Base-by-base conservation (phyloP, 352 stramenopile genomes). In the Pythium sukuiense region DNA sequence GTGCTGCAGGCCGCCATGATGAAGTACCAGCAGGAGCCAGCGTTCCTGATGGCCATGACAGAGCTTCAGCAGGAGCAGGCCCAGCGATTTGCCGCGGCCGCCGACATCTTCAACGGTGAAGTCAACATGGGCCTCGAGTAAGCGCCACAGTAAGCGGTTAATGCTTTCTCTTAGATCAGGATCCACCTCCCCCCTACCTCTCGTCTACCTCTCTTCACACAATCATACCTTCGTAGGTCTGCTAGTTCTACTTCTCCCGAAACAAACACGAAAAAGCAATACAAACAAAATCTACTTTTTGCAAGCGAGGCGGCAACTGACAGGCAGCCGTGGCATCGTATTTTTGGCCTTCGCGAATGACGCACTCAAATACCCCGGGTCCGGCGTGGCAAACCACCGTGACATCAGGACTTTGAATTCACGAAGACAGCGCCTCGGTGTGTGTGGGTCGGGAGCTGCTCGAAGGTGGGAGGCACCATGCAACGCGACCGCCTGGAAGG, bases 1-100 rank as follows among this genome's bases (percentile, higher is more conserved):
- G 85, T 95, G 59, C 73, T 95, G 24, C 87, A 95, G 74, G 87
- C 87, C 16, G 87, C 85, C n/a, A 95, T 95, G 87, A 95, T 95
- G 87, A 92, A 92, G 75, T 95, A 95, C 77, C 87, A 95, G 76
- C 87, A 95, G 74, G 87, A 95, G 69, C 80, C 87, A 48, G 79
- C 84, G 32, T 95, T 95, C 73, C 69, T 95, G 57, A 92, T 89
- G 79, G 76, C 83, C 62, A 93, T 95, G 87, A 92, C 85, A 55
- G 84, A 95, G 71, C 73, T 95, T 32, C 87, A 95, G 79, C 85
- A 92, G 76, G 77, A 92, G 70, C 87, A 95, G 72, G 83, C 85
- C 9, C 83, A 95, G 68, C 87, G 87, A 62, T 95, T 95, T 57
- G 84, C 85, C 3, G 83, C 83, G 5, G 87, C 87, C 18, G 87